phyloP scores from a whole-genome alignment of 2,329 filamentous ascomycete species.

The Fusarium kyushuense region DNA sequence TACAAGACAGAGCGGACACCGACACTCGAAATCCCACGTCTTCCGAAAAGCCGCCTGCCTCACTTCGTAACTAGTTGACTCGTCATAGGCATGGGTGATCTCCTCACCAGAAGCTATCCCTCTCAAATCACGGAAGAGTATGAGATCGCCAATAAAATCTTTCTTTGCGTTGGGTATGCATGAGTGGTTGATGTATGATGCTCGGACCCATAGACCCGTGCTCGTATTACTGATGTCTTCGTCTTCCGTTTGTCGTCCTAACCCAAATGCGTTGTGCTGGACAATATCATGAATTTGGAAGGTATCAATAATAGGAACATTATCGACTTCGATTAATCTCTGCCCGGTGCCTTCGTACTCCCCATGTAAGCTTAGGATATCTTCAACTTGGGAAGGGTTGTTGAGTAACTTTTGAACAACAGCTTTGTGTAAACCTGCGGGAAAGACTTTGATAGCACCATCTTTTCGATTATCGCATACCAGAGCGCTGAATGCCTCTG shows the following conservation, averaged over 20 bases:
- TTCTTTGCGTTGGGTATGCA: conserved; percentile 54
- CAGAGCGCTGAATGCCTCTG: conserved; percentile 48
- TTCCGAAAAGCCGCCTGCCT: conserved; percentile 38
- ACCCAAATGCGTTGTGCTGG: conserved; percentile 52
- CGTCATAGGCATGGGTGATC: conserved; percentile 51
- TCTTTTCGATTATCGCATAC: conserved; percentile 51
- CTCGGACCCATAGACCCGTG: conserved; percentile 55
- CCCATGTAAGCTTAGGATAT: conserved; percentile 44
- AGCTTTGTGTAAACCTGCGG: conserved; percentile 49
- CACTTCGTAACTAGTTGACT: conserved; percentile 42
- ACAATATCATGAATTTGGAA: conserved; percentile 53
- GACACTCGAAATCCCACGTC: conserved; percentile 56
- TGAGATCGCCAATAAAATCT: conserved; percentile 56
- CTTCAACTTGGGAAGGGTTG: conserved; percentile 45
- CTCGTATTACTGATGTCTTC: conserved; percentile 51
- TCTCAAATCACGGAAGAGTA: conserved; percentile 54
- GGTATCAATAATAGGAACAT: conserved; percentile 44
- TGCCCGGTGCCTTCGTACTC: conserved; percentile 45
- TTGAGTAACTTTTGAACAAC: conserved; percentile 45
- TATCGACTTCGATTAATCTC: conserved; percentile 44
- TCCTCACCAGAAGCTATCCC: conserved; percentile 52
- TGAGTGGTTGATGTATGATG: conserved; percentile 59
- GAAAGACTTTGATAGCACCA: conserved; percentile 47
- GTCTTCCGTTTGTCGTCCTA: conserved; percentile 45
- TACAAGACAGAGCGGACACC: conserved; percentile 52